phyloP scores from a whole-genome alignment of 495 filamentous ascomycete genomes.

The Tuber indicum region DNA sequence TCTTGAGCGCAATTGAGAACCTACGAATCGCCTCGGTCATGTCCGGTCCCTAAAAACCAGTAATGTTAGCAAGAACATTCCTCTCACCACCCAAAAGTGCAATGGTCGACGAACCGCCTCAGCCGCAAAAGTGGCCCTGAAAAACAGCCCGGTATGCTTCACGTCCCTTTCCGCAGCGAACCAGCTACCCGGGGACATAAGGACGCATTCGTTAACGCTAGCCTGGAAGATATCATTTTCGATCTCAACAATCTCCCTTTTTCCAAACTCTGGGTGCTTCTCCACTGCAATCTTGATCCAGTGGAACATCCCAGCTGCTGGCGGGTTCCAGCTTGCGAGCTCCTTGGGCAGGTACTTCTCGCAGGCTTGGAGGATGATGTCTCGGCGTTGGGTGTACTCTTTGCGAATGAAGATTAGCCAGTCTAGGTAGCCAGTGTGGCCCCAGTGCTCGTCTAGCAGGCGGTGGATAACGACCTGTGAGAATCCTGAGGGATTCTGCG shows the following conservation, averaged over 20 bases:
- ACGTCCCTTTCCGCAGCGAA: constrained; percentile 61
- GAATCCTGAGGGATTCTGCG: constrained; percentile 76
- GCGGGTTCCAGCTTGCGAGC: constrained; percentile 74
- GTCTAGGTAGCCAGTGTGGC: constrained; percentile 79
- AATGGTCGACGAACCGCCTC: constrained; percentile 49
- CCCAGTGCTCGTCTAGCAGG: constrained; percentile 89
- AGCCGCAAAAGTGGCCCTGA: constrained; percentile 82
- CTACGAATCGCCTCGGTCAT: constrained; percentile 73
- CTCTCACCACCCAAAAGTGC: neutral
- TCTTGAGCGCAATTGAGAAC: constrained; percentile 63
- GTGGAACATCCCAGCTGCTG: constrained; percentile 94
- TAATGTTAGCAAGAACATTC: neutral
- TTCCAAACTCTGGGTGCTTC: constrained; percentile 59
- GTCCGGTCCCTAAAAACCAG: constrained; percentile 46
- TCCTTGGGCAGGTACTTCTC: constrained; percentile 70
- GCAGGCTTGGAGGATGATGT: constrained; percentile 74
- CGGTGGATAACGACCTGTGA: constrained; percentile 79
- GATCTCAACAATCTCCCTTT: constrained; percentile 58
- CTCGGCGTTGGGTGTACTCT: constrained; percentile 71
- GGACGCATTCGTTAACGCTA: constrained; percentile 62
- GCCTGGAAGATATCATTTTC: constrained; percentile 79
- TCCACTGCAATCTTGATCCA: constrained; percentile 76
- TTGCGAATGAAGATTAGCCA: constrained; percentile 83
- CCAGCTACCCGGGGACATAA: constrained; percentile 79
- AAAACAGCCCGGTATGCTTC: constrained; percentile 57